A percentile compares a stretch with the other conserved stretches of the same genome.
phyloP scores from a whole-genome alignment of 2,329 filamentous ascomycete species.

The Lasiodiplodia gonubiensis region DNA sequence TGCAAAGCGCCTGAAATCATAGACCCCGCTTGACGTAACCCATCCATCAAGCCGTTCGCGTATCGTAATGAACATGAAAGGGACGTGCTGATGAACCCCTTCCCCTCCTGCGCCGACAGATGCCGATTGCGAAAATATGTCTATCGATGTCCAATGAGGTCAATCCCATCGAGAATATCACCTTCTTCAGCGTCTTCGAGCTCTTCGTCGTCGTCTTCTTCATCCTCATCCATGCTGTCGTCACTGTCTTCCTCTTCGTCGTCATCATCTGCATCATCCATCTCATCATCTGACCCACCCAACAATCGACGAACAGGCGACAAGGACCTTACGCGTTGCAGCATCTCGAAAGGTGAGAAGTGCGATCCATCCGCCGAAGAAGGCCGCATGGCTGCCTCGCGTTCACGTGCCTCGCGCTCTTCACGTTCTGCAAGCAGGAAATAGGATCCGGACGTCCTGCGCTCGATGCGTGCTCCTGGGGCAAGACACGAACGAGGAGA shows the following conservation, averaged over 20 bases:
- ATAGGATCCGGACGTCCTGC: conserved; percentile 31
- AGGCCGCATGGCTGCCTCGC: conserved; percentile 18
- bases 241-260: conserved; percentile 45
- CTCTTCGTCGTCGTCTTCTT: conserved; percentile 36
- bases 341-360: conserved; percentile 53
- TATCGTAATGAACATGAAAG: conserved; percentile 8
- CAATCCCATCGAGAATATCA: conserved; percentile 35
- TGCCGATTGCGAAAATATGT: not conserved
- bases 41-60: not conserved
- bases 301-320: conserved; percentile 55
- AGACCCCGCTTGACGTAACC: not conserved
- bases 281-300: conserved; percentile 37
- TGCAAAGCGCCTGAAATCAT: conserved; percentile 1
- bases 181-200: conserved; percentile 35
- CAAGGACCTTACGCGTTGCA: conserved; percentile 53
- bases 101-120: not conserved
- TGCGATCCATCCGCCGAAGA: conserved; percentile 41
- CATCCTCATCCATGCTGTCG: conserved; percentile 41
- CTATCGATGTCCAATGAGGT: conserved; percentile 46
- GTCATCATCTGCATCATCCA: conserved; percentile 39
- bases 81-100: not conserved
- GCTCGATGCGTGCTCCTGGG: conserved; percentile 3
- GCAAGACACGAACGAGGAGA: conserved; percentile 9
- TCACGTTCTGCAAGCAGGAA: conserved; percentile 29
- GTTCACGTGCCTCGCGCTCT: conserved; percentile 35